These are phyloP conservation scores for Camellia lanceoleosa DNA, from an alignment of 148 eudicot species.

Conservation along the genomic window DNA sequence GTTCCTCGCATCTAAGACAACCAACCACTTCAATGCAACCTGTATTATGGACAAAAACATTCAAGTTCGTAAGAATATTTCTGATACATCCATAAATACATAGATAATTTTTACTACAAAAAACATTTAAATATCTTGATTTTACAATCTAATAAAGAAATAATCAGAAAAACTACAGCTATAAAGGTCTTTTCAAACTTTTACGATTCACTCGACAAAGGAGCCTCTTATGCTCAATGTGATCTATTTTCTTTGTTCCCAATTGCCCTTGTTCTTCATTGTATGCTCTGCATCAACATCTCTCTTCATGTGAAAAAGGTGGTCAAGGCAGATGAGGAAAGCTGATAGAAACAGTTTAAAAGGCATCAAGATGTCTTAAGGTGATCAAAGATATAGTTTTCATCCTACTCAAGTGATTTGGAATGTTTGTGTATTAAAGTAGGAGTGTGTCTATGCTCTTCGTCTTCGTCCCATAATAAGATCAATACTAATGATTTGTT, in stretches of 20 bases:
- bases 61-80: background rate
- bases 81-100: background rate
- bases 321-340: too few relatives aligned
- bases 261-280: too few relatives aligned
- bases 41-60: slow-evolving; percentile 22
- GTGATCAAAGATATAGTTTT: too few relatives aligned
- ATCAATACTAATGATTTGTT: too few relatives aligned
- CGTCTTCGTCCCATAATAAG: too few relatives aligned
- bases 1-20: slow-evolving; percentile 67
- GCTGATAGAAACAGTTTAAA: too few relatives aligned
- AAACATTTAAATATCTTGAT: background rate
- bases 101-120: background rate
- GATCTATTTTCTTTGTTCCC: background rate
- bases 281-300: too few relatives aligned
- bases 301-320: too few relatives aligned
- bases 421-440: too few relatives aligned
- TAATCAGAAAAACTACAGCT: background rate
- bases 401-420: too few relatives aligned
- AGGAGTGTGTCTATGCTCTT: too few relatives aligned
- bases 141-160: background rate
- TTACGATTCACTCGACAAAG: background rate
- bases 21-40: slow-evolving; percentile 92
- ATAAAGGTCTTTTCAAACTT: background rate
- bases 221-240: background rate
- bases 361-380: too few relatives aligned